A percentile compares a stretch with the other conserved stretches of the same genome.
Evolutionary conservation across 306 rosid species (phyloP).

Genomic region (Ceratonia siliqua): DNA sequence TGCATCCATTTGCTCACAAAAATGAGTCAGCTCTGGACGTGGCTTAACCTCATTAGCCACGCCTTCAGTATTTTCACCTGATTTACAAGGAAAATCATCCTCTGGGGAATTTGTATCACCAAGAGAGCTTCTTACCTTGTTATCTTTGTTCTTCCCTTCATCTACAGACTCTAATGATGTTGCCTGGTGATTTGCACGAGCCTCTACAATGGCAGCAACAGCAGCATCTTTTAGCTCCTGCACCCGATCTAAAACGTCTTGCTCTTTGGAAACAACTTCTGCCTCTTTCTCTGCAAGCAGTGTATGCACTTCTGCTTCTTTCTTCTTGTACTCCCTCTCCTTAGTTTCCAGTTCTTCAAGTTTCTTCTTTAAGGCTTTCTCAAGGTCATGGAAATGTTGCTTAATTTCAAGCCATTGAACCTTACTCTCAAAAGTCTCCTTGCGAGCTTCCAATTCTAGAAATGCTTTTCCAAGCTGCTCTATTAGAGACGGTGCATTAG

Average conservation of each 20-base stretch:
- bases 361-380: conserved; percentile 47
- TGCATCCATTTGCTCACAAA: conserved; percentile 76
- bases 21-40: conserved; percentile 59
- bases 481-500: conserved; percentile 40
- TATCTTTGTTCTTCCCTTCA: conserved; percentile 50
- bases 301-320: conserved; percentile 46
- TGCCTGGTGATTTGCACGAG: conserved; percentile 48
- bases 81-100: conserved; percentile 59
- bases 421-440: conserved; percentile 48
- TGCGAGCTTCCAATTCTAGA: conserved; percentile 58
- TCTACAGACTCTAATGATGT: conserved; percentile 45
- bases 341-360: conserved; percentile 59
- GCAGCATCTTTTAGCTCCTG: conserved; percentile 82
- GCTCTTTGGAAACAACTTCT: conserved; percentile 67
- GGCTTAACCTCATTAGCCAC: conserved; percentile 63
- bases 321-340: conserved; percentile 60
- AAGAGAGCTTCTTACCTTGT: conserved; percentile 74
- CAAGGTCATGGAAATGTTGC: conserved; percentile 64
- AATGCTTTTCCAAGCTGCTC: conserved; percentile 60
- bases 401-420: conserved; percentile 71
- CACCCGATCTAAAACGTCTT: conserved; percentile 67
- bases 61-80: conserved; percentile 56
- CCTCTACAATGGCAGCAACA: conserved; percentile 63
- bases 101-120: conserved; percentile 56
- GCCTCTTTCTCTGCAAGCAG: conserved; percentile 58